These are phyloP conservation scores for Monosporozyma siamensis DNA, from an alignment of 805 yeast genomes.

Conservation along the genomic window DNA sequence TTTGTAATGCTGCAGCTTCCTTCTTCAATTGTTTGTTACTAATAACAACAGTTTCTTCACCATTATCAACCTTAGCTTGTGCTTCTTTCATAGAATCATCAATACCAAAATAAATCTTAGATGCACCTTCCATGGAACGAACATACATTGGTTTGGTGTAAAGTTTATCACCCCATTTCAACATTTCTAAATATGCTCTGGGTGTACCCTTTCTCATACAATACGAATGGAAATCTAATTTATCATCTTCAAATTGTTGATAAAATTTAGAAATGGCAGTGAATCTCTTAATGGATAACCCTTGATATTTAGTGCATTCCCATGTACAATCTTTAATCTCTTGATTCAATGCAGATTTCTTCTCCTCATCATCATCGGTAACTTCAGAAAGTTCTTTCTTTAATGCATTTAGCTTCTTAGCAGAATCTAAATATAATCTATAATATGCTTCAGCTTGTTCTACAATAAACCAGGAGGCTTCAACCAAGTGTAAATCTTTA, in stretches of 20 bases:
- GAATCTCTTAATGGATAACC: constrained; percentile 75
- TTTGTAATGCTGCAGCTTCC: constrained; percentile 39
- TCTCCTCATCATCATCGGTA: constrained; percentile 18
- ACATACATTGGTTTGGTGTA: constrained; percentile 61
- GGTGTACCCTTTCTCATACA: constrained; percentile 87
- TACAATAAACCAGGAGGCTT: constrained; percentile 79
- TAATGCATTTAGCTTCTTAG: constrained; percentile 11
- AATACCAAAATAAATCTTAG: constrained; percentile 43
- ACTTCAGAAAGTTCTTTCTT: constrained; percentile 6
- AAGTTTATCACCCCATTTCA: constrained; percentile 74
- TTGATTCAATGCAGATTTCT: constrained; percentile 15
- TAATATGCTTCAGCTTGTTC: constrained; percentile 79
- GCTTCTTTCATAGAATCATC: constrained; percentile 12
- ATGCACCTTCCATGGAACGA: constrained; percentile 61
- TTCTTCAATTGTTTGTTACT: constrained; percentile 46
- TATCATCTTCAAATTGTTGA: constrained; percentile 68
- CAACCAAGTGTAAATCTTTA: constrained; percentile 78
- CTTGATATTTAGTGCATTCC: constrained; percentile 40
- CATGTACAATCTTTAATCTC: constrained; percentile 36
- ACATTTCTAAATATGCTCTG: constrained; percentile 65
- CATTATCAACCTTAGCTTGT: constrained; percentile 4
- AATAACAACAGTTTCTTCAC: constrained; percentile 7
- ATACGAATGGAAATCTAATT: constrained; percentile 89
- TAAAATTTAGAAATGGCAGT: constrained; percentile 56
- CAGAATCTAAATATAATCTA: constrained; percentile 41